Evolutionary conservation across 257 asterid species (phyloP).

Genomic region (Solanum pinnatisectum): DNA sequence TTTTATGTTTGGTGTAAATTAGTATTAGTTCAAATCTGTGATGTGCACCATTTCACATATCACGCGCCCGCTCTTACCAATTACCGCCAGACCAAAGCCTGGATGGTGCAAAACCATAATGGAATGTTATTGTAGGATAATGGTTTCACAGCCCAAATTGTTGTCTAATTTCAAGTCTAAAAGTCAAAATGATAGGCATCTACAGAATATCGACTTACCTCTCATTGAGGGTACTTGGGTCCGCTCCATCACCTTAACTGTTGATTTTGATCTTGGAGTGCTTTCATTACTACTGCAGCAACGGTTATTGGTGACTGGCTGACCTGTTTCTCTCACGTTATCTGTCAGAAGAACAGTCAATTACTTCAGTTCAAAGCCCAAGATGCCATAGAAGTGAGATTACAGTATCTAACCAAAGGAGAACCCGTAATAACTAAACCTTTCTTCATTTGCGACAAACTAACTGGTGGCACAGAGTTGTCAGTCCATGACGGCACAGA

Average conservation of each 20-base stretch:
- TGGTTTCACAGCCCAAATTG: neutral
- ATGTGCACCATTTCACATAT: neutral
- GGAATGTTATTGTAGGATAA: neutral
- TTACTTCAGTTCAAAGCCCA: constrained; percentile 1
- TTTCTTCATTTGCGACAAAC: constrained; percentile 29
- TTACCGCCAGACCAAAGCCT: neutral
- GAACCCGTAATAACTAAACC: constrained; percentile 24
- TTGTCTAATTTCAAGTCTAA: neutral
- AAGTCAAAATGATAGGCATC: neutral
- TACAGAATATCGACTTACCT: constrained; percentile 5
- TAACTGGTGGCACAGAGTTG: constrained; percentile 35
- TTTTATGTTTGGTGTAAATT: neutral
- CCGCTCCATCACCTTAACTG: constrained; percentile 32
- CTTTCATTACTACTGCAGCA: constrained; percentile 48
- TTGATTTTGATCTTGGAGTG: constrained; percentile 44
- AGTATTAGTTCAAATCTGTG: neutral
- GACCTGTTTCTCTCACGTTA: constrained; percentile 34
- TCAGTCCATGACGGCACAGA: constrained; percentile 53
- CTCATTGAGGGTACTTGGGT: constrained; percentile 16
- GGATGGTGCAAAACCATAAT: neutral
- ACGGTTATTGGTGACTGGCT: constrained; percentile 26
- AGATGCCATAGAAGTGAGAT: neutral
- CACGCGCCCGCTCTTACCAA: neutral
- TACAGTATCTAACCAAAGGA: neutral
- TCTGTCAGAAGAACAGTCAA: constrained; percentile 27